These are phyloP conservation scores for Aspergillus felis DNA, from an alignment of 2,329 filamentous ascomycete genomes.

Conservation along the genomic window DNA sequence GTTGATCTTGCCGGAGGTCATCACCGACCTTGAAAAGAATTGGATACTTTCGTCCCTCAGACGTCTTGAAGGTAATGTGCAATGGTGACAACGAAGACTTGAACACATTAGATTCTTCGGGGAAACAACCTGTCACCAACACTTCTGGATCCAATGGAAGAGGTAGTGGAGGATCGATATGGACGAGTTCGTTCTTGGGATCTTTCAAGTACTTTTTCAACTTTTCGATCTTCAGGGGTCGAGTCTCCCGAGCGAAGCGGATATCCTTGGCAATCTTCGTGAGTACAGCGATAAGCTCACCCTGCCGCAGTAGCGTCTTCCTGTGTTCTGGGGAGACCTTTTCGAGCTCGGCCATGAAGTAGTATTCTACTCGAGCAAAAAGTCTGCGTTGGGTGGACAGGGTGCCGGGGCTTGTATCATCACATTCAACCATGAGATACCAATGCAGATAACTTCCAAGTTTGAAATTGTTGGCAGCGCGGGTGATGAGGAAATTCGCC, in stretches of 20 bases:
- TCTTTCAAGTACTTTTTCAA: constrained; percentile 83
- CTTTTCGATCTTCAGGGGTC: constrained; percentile 74
- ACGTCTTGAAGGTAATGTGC: constrained; percentile 83
- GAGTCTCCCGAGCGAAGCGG: constrained; percentile 72
- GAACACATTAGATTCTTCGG: constrained; percentile 86
- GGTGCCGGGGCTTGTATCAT: constrained; percentile 74
- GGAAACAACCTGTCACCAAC: constrained; percentile 71
- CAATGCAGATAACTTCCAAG: constrained; percentile 95
- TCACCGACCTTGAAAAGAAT: constrained; percentile 98
- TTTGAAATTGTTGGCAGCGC: constrained; percentile 82
- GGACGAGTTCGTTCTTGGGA: constrained; percentile 80
- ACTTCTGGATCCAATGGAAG: constrained; percentile 84
- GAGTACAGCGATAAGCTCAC: constrained; percentile 80
- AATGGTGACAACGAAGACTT: constrained; percentile 93
- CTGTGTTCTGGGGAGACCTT: constrained; percentile 69
- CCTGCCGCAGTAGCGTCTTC: constrained; percentile 76
- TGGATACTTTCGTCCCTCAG: constrained; percentile 72
- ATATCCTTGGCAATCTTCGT: constrained; percentile 88
- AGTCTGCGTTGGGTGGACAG: constrained; percentile 72
- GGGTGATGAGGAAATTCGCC: constrained; percentile 80
- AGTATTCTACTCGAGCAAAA: constrained; percentile 89
- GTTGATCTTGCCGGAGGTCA: constrained; percentile 91
- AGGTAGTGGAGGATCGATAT: constrained; percentile 80
- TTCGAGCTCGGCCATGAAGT: constrained; percentile 88
- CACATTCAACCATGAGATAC: constrained; percentile 98